Conservation (phyloP, 208 protist genomes). For the Sergeia podlipaevii region DNA sequence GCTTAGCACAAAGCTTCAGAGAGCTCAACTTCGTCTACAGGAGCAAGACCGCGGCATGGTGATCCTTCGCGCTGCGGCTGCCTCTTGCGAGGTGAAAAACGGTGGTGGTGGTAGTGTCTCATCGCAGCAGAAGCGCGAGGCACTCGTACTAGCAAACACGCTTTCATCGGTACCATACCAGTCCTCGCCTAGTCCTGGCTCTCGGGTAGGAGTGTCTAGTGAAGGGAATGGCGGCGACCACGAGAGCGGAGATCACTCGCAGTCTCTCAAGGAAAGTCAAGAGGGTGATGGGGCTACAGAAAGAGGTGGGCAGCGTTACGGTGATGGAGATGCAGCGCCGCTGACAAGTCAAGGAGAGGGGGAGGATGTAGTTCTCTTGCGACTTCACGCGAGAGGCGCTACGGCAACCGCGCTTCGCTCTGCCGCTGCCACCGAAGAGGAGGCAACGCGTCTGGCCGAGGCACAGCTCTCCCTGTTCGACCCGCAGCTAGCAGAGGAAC, state of each 20-base stretch:
- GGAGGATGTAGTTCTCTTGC: background rate
- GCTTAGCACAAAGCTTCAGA: slow-evolving; percentile 75
- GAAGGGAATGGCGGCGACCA: too few species aligned
- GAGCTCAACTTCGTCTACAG: slow-evolving; percentile 64
- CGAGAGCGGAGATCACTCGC: background rate
- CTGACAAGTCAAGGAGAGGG: slow-evolving; percentile 1
- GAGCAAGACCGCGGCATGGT: slow-evolving; percentile 44
- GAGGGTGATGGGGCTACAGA: background rate
- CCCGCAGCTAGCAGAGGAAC: slow-evolving; percentile 66
- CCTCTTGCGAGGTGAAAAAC: too few species aligned
- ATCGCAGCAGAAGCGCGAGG: background rate
- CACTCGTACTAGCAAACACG: too few species aligned
- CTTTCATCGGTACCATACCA: too few species aligned
- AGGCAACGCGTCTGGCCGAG: slow-evolving; percentile 29
- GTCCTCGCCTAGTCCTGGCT: too few species aligned
- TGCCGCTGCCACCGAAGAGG: slow-evolving; percentile 34
- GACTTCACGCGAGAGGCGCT: background rate
- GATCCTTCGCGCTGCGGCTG: slow-evolving; percentile 25
- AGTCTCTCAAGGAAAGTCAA: background rate
- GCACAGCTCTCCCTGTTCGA: slow-evolving; percentile 59
- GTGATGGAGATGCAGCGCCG: slow-evolving; percentile 1
- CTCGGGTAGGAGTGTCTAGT: too few species aligned
- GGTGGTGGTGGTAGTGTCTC: too few species aligned
- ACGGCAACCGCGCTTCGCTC: slow-evolving; percentile 36
- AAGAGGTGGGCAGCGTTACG: too few species aligned